Percentiles rank a stretch among this genome's conserved stretches.
phyloP scores from a whole-genome alignment of 345 rosid species.

The Corymbia maculata region DNA sequence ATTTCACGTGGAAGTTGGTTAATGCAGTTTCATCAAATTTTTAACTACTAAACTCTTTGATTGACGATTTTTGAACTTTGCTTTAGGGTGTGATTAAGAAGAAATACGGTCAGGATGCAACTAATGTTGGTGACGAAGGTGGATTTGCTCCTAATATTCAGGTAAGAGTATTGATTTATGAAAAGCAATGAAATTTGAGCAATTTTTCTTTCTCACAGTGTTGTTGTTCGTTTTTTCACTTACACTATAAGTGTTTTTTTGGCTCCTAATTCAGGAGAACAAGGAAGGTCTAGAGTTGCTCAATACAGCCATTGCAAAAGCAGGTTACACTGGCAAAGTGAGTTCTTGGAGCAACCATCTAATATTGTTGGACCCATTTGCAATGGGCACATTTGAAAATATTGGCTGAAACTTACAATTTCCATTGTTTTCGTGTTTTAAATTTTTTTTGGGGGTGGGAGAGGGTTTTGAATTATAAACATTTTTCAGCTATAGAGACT shows the following conservation, averaged over 20 bases:
- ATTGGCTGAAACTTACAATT: background rate
- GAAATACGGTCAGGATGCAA: conserved; percentile 99
- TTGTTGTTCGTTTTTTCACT: background rate
- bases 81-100: conserved; percentile 65
- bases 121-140: conserved; percentile 98
- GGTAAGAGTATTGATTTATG: conserved; percentile 16
- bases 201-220: background rate
- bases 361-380: background rate
- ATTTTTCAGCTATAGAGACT: background rate
- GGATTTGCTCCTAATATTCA: conserved; percentile 98
- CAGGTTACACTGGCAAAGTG: conserved; percentile 88
- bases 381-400: too few relatives aligned
- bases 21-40: background rate
- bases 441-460: background rate
- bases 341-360: conserved; percentile 5
- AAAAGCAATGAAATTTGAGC: background rate
- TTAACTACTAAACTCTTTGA: background rate
- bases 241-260: background rate
- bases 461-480: background rate
- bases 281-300: conserved; percentile 97
- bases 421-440: background rate
- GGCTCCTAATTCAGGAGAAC: conserved; percentile 52
- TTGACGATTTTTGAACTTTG: background rate
- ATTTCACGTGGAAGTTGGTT: background rate
- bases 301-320: conserved; percentile 84